Evolutionary conservation across 2,329 filamentous ascomycete species (phyloP), one percentile per base, ranked within the genome.

Genomic region (Gaeumannomyces sp.): DNA sequence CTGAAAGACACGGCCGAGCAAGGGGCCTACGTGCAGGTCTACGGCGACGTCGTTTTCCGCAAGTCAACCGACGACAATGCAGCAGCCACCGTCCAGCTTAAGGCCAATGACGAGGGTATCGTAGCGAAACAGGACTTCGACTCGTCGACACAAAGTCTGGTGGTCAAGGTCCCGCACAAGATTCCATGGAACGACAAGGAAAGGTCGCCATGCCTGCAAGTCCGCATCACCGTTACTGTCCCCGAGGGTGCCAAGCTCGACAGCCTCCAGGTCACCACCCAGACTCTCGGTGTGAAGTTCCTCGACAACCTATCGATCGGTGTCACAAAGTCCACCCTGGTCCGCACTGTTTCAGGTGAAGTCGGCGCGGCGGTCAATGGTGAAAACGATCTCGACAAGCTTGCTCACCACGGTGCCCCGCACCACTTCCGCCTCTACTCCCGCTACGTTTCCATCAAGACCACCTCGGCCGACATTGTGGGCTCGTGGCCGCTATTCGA

Each of bases 401-500:
- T 72, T 62, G 67, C 68, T 19, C 72, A 71, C 64, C 29, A 70
- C 16, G 71, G 71, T 4, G 70, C 73, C 0, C 73, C 71, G 3
- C 63, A 70, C 11, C 73, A 77, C 1, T 84, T 80, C 71, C 67
- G 68, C 8, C 72, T 85, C 60, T 72, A 77, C 64, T 79, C 79
- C 0, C 76, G 80, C 38, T 69, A 76, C 62, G 77, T 82, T 64
- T 70, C 74, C 33, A 74, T 81, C 19, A 68, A 71, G 31, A 81
- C 82, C 25, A 76, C 77, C 3, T 77, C 80, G 1, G 80, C 80
- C 10, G 62, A 72, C 19, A 78, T 86, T 67, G 66, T 66, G 19
- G 83, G 83, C 35, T 78, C 76, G 71, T 85, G 81, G 75, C 81
- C 83, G 0, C 74, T 85, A 1, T 81, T 79, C 70, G 80, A 84